Evolutionary conservation across 2,329 filamentous ascomycete genomes (phyloP), one percentile per base, ranked within the genome.

Genomic region (Fusarium chlamydosporum): DNA sequence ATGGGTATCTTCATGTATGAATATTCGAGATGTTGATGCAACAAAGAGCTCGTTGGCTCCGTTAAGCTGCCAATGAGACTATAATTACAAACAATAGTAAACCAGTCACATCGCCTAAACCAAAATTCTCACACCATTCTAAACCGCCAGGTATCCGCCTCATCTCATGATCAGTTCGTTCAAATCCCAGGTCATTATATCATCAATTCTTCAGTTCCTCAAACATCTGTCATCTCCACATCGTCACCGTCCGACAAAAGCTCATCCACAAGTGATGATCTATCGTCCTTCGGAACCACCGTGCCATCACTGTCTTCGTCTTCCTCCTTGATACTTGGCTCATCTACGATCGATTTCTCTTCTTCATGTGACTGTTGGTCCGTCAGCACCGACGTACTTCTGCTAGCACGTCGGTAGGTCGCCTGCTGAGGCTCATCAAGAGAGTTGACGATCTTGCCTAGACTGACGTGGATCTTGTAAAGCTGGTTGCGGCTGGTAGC

Each of bases 371-470:
- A 61, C 45, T 73, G 76, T 20, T 70, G 67, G n/a, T 78, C 79
- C 11, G 70, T 55, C 3, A 63, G 56, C 11, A 82, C 74, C 1
- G 84, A 86, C 15, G 79, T 78, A 54, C 82, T 83, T 31, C 83
- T 79, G 71, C 83, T 85, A 10, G 77, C 81, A 26, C 81, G 79
- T 29, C 79, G 73, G n/a, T 78, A 72, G 38, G 70, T 71, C 3
- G 76, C 76, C 55, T 79, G 76, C 53, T 79, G 76, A 66, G 75
- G 76, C 73, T 84, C 85, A 57, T 85, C 84, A 4, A 90, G 82
- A 33, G 77, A 77, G 72, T 90, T 90, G 67, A 91, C 88, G 55
- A 91, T 90, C 79, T 91, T 91, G 71, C 88, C 88, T 1, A 92
- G 79, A 61, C 82, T 85, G 68, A 91, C 85, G 72, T 92, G 89